Percentiles rank a stretch among this genome's conserved stretches.
These are phyloP conservation scores for Eutypa lata DNA, from an alignment of 2,329 filamentous ascomycete species.

Conservation along the genomic window DNA sequence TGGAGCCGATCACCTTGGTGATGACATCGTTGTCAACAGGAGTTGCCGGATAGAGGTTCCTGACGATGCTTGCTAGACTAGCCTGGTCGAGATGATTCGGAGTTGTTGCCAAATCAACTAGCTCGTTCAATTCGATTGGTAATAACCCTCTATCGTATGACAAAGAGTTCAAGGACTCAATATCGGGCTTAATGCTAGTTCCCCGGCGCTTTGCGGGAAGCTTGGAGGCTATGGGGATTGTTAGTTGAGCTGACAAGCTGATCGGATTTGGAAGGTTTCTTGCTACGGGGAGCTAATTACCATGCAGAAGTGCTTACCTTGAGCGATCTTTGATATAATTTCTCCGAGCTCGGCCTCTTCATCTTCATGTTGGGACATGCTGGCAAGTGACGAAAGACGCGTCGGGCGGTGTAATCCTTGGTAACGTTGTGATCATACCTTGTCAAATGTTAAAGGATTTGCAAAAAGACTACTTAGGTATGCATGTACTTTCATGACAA, in stretches of 20 bases:
- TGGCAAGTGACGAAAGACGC: constrained; percentile 1
- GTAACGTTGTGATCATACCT: too few relatives aligned
- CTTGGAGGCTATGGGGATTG: constrained; percentile 46
- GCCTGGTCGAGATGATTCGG: constrained; percentile 73
- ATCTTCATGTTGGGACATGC: constrained; percentile 11
- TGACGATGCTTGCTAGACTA: constrained; percentile 65
- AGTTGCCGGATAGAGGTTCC: constrained; percentile 71
- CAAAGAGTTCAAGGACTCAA: constrained; percentile 60
- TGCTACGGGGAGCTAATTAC: not conserved
- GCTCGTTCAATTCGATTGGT: constrained; percentile 53
- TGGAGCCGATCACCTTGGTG: constrained; percentile 64
- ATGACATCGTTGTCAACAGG: constrained; percentile 59
- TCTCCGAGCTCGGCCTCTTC: constrained; percentile 12
- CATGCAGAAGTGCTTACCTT: constrained; percentile 17
- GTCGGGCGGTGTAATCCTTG: not conserved
- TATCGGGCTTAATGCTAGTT: constrained; percentile 58
- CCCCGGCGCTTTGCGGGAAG: constrained; percentile 64
- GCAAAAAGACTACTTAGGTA: too few relatives aligned
- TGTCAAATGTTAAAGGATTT: too few relatives aligned
- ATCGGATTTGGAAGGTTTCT: not conserved
- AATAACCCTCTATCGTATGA: constrained; percentile 68
- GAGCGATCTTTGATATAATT: constrained; percentile 16
- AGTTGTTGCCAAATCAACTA: constrained; percentile 65
- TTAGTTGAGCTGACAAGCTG: constrained; percentile 1
- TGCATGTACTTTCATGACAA: not conserved